Evolutionary conservation across 75 land plant species (phyloP).

Genomic region (Cunninghamia lanceolata): DNA sequence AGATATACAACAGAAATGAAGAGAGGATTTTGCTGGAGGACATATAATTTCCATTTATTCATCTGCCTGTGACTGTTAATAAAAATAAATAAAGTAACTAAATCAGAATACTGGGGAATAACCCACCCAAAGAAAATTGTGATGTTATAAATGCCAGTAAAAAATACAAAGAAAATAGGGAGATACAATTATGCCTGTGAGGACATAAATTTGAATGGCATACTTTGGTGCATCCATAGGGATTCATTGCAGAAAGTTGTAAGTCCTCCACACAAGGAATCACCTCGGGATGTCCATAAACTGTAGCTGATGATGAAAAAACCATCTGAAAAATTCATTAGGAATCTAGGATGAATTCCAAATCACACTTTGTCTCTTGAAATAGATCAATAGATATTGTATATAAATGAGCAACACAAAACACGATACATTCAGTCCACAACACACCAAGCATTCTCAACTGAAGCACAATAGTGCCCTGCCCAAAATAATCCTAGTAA

Average conservation of each 20-base stretch:
- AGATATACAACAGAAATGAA: too few relatives aligned
- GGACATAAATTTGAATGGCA: not conserved
- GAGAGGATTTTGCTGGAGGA: too few relatives aligned
- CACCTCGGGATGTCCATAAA: slow-evolving; percentile 82
- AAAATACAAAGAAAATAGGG: not conserved
- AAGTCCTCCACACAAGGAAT: slow-evolving; percentile 78
- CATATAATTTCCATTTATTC: too few relatives aligned
- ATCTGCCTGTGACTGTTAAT: too few relatives aligned
- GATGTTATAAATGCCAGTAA: not conserved
- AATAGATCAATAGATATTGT: not conserved
- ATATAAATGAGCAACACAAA: not conserved
- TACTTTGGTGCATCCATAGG: slow-evolving; percentile 87
- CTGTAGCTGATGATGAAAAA: slow-evolving; percentile 89
- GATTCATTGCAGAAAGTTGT: slow-evolving; percentile 59
- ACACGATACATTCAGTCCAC: too few relatives aligned
- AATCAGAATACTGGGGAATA: too few relatives aligned
- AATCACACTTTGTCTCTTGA: not conserved
- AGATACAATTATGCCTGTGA: not conserved
- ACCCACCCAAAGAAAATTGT: too few relatives aligned
- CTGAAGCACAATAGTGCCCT: too few relatives aligned
- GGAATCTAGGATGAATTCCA: not conserved
- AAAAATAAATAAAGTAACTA: not conserved
- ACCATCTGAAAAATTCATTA: slow-evolving; percentile 45
- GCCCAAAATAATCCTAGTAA: too few relatives aligned
- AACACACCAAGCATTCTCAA: too few relatives aligned